Conservation (phyloP, 2,329 filamentous ascomycete species). For the Ophiostoma pallidulum region DNA sequence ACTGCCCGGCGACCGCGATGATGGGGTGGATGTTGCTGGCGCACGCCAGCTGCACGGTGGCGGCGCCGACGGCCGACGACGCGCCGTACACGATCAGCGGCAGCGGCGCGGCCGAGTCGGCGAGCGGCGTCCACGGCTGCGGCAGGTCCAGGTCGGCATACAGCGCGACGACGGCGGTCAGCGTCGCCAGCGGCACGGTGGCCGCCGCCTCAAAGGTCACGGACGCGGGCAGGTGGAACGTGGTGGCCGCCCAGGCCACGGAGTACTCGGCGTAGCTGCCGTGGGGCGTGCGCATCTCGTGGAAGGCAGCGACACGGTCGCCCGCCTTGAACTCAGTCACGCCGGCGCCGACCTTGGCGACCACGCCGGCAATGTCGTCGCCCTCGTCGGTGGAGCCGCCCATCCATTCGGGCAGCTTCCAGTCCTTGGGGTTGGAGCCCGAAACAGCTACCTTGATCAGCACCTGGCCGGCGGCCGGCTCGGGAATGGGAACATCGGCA, state of each 20-base stretch:
- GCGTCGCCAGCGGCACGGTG: conserved; percentile 33
- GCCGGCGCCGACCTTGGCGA: conserved; percentile 44
- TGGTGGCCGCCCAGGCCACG: conserved; percentile 30
- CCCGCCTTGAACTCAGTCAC: conserved; percentile 49
- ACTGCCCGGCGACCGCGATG: conserved; percentile 41
- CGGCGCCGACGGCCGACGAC: conserved; percentile 40
- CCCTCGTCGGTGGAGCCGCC: conserved; percentile 31
- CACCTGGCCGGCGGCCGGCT: conserved; percentile 23
- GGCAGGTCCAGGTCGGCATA: conserved; percentile 29
- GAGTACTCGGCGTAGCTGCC: conserved; percentile 35
- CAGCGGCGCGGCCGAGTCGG: background rate
- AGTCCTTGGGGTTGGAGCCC: conserved; percentile 40
- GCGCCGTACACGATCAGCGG: conserved; percentile 35
- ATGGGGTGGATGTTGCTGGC: conserved; percentile 43
- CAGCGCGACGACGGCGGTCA: conserved; percentile 33
- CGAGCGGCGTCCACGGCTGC: conserved; percentile 31
- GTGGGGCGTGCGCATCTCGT: conserved; percentile 27
- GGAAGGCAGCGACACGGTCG: conserved; percentile 48
- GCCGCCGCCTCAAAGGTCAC: conserved; percentile 32
- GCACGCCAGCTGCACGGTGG: conserved; percentile 40
- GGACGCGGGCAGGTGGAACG: conserved; percentile 31
- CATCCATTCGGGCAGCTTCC: conserved; percentile 25
- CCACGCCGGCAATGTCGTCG: conserved; percentile 46
- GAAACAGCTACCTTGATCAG: conserved; percentile 22
- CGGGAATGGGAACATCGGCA: conserved; percentile 30